These are phyloP conservation scores for Stemphylium beticola DNA, from an alignment of 2,329 filamentous ascomycete genomes.

Conservation along the genomic window DNA sequence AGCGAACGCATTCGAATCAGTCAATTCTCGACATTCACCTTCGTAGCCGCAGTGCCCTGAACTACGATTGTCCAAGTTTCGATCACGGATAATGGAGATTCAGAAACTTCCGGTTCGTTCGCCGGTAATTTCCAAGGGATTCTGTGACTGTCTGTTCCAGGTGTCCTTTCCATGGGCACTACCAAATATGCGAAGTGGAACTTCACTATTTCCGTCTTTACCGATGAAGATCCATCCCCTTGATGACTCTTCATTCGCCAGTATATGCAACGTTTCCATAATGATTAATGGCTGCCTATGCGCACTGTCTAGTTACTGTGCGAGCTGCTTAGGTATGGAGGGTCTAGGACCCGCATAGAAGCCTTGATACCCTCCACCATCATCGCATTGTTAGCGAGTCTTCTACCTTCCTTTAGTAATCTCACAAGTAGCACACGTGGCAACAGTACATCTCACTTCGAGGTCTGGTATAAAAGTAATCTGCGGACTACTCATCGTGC, in stretches of 20 bases:
- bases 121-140: not conserved
- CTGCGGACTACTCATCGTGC: too few species aligned
- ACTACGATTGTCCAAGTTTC: not conserved
- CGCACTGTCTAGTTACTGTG: not conserved
- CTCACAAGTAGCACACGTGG: too few species aligned
- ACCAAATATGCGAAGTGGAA: slow-evolving; percentile 3
- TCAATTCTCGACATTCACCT: not conserved
- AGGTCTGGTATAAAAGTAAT: too few species aligned
- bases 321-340: not conserved
- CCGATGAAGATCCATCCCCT: slow-evolving; percentile 2
- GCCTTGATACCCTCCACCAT: not conserved
- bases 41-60: not conserved
- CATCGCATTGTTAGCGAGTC: not conserved
- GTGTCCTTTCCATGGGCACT: slow-evolving; percentile 10
- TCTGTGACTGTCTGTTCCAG: slow-evolving; percentile 6
- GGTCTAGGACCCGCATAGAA: not conserved
- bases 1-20: slow-evolving; percentile 5
- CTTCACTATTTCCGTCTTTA: slow-evolving; percentile 2
- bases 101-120: not conserved
- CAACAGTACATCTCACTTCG: too few species aligned
- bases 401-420: too few species aligned
- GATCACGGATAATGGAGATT: not conserved
- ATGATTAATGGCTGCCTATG: not conserved
- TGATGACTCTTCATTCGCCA: slow-evolving; percentile 3
- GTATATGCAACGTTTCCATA: slow-evolving; percentile 11